These are phyloP conservation scores for Cercospora sesami DNA, from an alignment of 2,329 filamentous ascomycete genomes.

Conservation along the genomic window DNA sequence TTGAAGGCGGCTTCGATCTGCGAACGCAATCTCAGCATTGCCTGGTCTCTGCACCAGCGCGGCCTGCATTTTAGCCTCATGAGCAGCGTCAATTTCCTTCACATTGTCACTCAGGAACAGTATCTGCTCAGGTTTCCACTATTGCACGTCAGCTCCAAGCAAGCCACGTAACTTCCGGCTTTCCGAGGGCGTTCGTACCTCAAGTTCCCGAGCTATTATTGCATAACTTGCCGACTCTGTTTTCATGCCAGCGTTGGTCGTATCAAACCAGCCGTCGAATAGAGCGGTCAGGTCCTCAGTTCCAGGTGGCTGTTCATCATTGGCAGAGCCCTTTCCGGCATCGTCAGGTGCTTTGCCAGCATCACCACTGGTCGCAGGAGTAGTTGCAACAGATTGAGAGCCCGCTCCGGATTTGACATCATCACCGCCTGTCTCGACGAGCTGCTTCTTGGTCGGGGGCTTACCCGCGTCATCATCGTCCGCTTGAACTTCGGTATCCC, in stretches of 20 bases:
- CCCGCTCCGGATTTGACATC: slow-evolving; percentile 11
- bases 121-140: slow-evolving; percentile 55
- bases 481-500: slow-evolving; percentile 25
- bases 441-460: slow-evolving; percentile 20
- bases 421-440: slow-evolving; percentile 4
- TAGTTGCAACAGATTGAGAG: slow-evolving; percentile 9
- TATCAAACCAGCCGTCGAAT: slow-evolving; percentile 73
- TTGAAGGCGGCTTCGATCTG: slow-evolving; percentile 42
- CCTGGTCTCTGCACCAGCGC: slow-evolving; percentile 61
- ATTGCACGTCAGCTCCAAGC: slow-evolving; percentile 29
- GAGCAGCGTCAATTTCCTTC: slow-evolving; percentile 53
- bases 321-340: slow-evolving; percentile 6
- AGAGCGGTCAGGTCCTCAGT: slow-evolving; percentile 59
- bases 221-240: slow-evolving; percentile 66
- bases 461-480: slow-evolving; percentile 13
- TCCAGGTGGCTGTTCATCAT: slow-evolving; percentile 35
- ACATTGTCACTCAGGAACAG: slow-evolving; percentile 83
- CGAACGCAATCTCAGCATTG: slow-evolving; percentile 62
- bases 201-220: slow-evolving; percentile 58
- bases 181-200: slow-evolving; percentile 25
- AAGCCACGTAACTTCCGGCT: not conserved
- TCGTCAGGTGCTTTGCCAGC: slow-evolving; percentile 13
- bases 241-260: slow-evolving; percentile 76
- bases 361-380: slow-evolving; percentile 9
- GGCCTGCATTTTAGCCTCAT: slow-evolving; percentile 45